Conservation (phyloP, 2,329 filamentous ascomycete species). For the Thelonectria olida region DNA sequence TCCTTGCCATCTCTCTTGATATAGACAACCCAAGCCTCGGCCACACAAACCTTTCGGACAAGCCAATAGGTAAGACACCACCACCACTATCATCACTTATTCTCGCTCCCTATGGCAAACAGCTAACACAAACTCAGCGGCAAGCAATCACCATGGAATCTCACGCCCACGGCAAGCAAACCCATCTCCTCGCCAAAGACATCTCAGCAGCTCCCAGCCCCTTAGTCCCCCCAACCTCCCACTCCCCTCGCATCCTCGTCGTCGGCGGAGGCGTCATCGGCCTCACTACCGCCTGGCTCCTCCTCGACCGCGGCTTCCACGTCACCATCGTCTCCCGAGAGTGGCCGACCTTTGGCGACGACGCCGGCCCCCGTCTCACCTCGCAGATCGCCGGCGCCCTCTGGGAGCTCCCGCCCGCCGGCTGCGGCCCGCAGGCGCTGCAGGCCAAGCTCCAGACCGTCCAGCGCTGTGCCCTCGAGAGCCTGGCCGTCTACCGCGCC, state of each 20-base stretch:
- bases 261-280: constrained; percentile 7
- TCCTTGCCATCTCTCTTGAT: too few relatives aligned
- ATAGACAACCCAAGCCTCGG: too few relatives aligned
- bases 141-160: too few relatives aligned
- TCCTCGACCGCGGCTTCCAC: constrained; percentile 6
- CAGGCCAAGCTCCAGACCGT: not conserved
- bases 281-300: constrained; percentile 9
- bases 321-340: constrained; percentile 7
- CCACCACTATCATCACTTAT: too few relatives aligned
- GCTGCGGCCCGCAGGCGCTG: constrained; percentile 5
- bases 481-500: not conserved
- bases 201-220: not conserved
- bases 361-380: not conserved
- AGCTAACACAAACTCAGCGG: too few relatives aligned
- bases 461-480: constrained; percentile 8
- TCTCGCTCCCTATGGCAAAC: too few relatives aligned
- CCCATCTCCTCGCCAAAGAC: not conserved
- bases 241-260: not conserved
- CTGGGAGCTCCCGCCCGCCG: constrained; percentile 9
- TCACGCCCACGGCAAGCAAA: not conserved
- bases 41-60: too few relatives aligned
- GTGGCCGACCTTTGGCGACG: not conserved
- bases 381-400: constrained; percentile 13
- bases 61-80: too few relatives aligned
- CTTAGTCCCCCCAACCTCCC: not conserved